These are phyloP conservation scores for Rhizomucor pusillus DNA, from an alignment of 371 early-diverging fungal genomes.

Conservation along the genomic window DNA sequence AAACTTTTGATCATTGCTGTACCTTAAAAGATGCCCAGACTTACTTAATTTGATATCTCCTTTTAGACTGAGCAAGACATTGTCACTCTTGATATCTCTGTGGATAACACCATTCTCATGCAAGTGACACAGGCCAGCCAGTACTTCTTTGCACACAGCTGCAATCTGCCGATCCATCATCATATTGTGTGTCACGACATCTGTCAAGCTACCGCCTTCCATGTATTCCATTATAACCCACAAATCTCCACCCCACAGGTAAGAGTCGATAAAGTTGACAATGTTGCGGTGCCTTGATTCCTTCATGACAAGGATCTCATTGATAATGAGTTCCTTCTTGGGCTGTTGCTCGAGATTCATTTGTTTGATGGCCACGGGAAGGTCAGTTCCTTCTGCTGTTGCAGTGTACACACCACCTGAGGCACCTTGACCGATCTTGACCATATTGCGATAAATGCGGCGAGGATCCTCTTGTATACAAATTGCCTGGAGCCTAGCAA, in stretches of 20 bases:
- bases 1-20: no score
- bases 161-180: slow-evolving; percentile 97
- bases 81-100: slow-evolving; percentile 98
- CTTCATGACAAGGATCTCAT: slow-evolving; percentile 95
- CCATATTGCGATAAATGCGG: slow-evolving; percentile 16
- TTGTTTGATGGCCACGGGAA: slow-evolving; percentile 90
- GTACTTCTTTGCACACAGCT: slow-evolving; percentile 85
- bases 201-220: slow-evolving; percentile 94
- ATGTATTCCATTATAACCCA: slow-evolving; percentile 98
- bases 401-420: slow-evolving; percentile 95
- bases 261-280: slow-evolving; percentile 95
- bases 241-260: slow-evolving; percentile 82
- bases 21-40: no score
- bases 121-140: slow-evolving; percentile 88
- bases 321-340: slow-evolving; percentile 95
- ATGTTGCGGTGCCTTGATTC: slow-evolving; percentile 90
- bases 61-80: slow-evolving; percentile 81
- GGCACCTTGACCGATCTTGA: slow-evolving; percentile 54
- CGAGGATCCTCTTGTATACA: slow-evolving; percentile 89
- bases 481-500: slow-evolving; percentile 82
- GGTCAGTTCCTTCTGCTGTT: slow-evolving; percentile 61
- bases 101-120: slow-evolving; percentile 95
- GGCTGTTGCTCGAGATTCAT: slow-evolving; percentile 96
- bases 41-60: slow-evolving; percentile 92
- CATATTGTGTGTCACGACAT: slow-evolving; percentile 86